Conservation (phyloP, 2,329 filamentous ascomycete genomes). For the Hypocreales sp. region DNA sequence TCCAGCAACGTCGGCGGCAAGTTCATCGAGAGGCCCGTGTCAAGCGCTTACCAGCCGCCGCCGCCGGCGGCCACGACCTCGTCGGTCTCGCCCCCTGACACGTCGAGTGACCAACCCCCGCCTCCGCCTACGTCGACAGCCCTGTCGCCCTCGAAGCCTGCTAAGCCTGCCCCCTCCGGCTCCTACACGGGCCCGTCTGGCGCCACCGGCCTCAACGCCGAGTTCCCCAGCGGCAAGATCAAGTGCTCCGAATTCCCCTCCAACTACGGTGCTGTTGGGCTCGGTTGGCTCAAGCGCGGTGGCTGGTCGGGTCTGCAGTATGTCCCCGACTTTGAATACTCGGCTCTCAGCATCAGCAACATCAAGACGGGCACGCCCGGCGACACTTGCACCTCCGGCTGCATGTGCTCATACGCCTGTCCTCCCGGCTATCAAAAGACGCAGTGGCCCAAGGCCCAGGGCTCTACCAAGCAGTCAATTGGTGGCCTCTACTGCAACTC, state of each 20-base stretch:
- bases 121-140: too few species aligned
- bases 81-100: slow-evolving; percentile 7
- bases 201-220: slow-evolving; percentile 40
- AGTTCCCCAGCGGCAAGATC: slow-evolving; percentile 64
- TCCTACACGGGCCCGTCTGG: too few species aligned
- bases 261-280: slow-evolving; percentile 60
- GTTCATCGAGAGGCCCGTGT: slow-evolving; percentile 35
- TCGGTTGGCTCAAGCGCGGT: slow-evolving; percentile 51
- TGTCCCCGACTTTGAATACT: slow-evolving; percentile 32
- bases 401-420: slow-evolving; percentile 88
- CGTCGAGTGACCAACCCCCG: too few species aligned
- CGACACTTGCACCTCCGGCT: slow-evolving; percentile 40
- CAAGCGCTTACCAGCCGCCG: slow-evolving; percentile 4
- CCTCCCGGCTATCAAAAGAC: slow-evolving; percentile 83
- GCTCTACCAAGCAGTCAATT: slow-evolving; percentile 65
- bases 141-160: too few species aligned
- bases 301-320: slow-evolving; percentile 75
- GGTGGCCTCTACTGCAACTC: slow-evolving; percentile 73
- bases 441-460: slow-evolving; percentile 74
- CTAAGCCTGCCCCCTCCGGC: too few species aligned
- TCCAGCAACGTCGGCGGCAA: slow-evolving; percentile 21
- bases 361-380: slow-evolving; percentile 51
- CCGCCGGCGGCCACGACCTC: slow-evolving; percentile 3
- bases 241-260: slow-evolving; percentile 62
- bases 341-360: slow-evolving; percentile 39